Evolutionary conservation across 257 asterid species (phyloP).

Genomic region (Plantago major): DNA sequence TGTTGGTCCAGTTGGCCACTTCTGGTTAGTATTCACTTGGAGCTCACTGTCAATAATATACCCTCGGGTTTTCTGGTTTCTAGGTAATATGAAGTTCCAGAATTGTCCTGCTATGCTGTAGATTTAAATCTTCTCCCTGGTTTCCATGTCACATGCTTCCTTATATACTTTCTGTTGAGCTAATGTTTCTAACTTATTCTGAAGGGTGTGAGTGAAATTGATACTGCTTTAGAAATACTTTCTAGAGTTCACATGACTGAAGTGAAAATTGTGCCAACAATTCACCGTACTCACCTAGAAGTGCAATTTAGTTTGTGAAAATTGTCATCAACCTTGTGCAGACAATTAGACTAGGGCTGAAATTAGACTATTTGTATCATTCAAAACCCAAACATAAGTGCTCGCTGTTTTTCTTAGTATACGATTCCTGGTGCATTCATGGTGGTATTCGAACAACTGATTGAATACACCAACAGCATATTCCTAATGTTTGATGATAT

Average conservation of each 20-base stretch:
- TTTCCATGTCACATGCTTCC: not conserved
- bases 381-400: not conserved
- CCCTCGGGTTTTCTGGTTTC: not conserved
- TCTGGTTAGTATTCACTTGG: constrained; percentile 51
- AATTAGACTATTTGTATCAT: not conserved
- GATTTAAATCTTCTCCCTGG: not conserved
- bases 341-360: not conserved
- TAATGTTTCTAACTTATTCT: not conserved
- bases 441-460: not conserved
- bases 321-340: not conserved
- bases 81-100: not conserved
- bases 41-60: not conserved
- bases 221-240: not conserved
- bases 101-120: not conserved
- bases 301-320: not conserved
- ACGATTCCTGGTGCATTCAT: not conserved
- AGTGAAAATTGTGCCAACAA: not conserved
- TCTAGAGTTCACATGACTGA: not conserved
- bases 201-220: too few species aligned
- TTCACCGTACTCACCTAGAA: not conserved
- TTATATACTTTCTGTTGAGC: not conserved
- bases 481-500: not conserved
- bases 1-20: constrained; percentile 93
- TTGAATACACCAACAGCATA: not conserved
- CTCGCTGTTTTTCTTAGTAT: not conserved